Evolutionary conservation across 768 basidiomycete species (phyloP), one percentile per base, ranked within the genome.

Genomic region (Crepidotus variabilis): DNA sequence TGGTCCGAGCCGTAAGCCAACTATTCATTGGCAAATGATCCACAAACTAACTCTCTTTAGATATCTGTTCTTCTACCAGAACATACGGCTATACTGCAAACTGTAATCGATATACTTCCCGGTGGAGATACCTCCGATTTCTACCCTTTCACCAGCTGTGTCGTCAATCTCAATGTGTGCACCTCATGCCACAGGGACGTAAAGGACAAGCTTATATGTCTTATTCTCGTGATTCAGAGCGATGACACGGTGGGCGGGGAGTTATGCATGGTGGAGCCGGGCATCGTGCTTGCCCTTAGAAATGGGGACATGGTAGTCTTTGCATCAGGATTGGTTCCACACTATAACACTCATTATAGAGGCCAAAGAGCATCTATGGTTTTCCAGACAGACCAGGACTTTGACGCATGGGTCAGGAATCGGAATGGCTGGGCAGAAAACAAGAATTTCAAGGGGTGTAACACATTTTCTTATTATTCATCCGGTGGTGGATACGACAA

Each of bases 331-430:
- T 23, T 59, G 8, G 36, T 61, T 9, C 56, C 55, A 9, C 65
- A 67, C 50, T 62, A 65, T 16, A 67, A 67, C 52, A 34, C 46
- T 6, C 59, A 65, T 43, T 63, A 51, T 20, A 20, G 3, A 16
- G 64, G 65, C 1, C 46, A 50, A 6, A 33, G 64, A 10, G 62
- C 35, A 2, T 60, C 62, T 13, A 23, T 67, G 23, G 65, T 67
- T 10, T 51, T 67, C 18, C 61, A 62, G 21, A 54, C 63, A 1
- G 65, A 66, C 39, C 23, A 43, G 18, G 20, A n/a, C 2, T 47
- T 53, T 7, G 23, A 56, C 14, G 21, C 18, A 6, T 62, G 61
- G 59, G 39, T 46, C 6, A 43, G 35, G 1, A 28, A 48, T 51
- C 10, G 47, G 21, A 60, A 62, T 50, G 51, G 54, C n/a, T 62